These are phyloP conservation scores for Primulina tabacum DNA, from an alignment of 257 asterid species.

Conservation along the genomic window DNA sequence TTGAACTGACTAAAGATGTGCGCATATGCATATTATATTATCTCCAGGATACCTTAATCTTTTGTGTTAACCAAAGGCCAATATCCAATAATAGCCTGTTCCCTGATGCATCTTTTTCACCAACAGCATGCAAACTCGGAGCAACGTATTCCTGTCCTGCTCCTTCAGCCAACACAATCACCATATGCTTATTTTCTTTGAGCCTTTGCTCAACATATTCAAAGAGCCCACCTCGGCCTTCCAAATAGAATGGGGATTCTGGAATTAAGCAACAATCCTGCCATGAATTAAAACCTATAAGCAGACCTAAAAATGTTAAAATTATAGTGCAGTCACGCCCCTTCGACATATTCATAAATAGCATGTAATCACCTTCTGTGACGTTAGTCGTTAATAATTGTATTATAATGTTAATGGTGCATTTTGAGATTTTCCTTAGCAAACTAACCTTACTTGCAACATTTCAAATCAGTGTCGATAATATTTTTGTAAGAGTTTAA, in stretches of 20 bases:
- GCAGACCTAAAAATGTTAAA: constrained; percentile 19
- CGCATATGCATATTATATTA: constrained; percentile 7
- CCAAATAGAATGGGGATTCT: constrained; percentile 89
- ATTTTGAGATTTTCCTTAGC: too few species aligned
- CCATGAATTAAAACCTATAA: constrained; percentile 33
- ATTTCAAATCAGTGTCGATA: too few species aligned
- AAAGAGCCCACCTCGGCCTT: constrained; percentile 87
- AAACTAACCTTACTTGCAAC: too few species aligned
- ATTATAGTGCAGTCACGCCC: constrained; percentile 5
- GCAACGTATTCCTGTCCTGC: constrained; percentile 90
- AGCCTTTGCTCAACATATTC: constrained; percentile 78
- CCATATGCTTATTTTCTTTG: constrained; percentile 75
- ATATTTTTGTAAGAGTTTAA: too few species aligned
- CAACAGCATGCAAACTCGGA: constrained; percentile 53
- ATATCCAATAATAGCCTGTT: constrained; percentile 74
- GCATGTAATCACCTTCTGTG: background rate
- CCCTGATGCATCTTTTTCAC: constrained; percentile 88
- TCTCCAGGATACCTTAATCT: constrained; percentile 62
- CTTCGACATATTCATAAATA: constrained; percentile 17
- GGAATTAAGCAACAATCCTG: constrained; percentile 98
- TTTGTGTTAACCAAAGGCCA: constrained; percentile 89
- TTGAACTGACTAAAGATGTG: constrained; percentile 5
- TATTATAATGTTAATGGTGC: too few species aligned
- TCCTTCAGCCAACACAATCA: constrained; percentile 95
- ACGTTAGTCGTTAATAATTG: too few species aligned